Evolutionary conservation across 257 asterid genomes (phyloP), one percentile per base, ranked within the genome.

Genomic region (Coffea canephora): DNA sequence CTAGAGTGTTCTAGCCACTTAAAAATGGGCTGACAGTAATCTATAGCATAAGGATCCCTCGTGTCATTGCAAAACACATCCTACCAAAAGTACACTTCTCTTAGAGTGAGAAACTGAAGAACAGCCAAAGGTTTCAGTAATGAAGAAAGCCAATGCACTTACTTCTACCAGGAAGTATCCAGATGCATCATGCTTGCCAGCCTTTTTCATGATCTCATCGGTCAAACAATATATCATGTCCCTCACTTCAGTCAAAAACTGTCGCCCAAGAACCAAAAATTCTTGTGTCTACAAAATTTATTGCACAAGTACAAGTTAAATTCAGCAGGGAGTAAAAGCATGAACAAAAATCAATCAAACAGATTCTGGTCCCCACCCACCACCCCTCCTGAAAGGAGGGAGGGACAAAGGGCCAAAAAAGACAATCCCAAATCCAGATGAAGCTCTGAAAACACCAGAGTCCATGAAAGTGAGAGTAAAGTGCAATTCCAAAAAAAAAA

Each of bases 91-190:
- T 64, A 80, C 49, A 78, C 55, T 74, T 79, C 77, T 36, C 61
- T 74, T 50, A 36, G 16, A 25, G 12, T 52, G 27, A 70, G 25
- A 62, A n/a, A 6, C 49, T 23, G 43, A 75, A 59, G 23, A 7
- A 54, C 11, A 72, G 25, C 14, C 46, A 50, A 75, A 79, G 65
- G 57, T 69, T 41, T 79, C 65, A 82, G 70, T 25, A 71, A 43
- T 39, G 75, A 69, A 43, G 39, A 69, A 71, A 74, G n/a, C 34
- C n/a, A 69, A 57, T 25, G 46, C 31, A 3, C 27, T 21, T 76
- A 76, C 66, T 81, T 95, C 99, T 73, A 95, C 88, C 78, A 91
- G 89, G 86, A 95, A 93, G 86, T 91, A 95, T 79, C 99, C 99
- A 5, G 99, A 93, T 73, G 97, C 90, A 84, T 92, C 90, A 73